These are phyloP conservation scores for Perilla frutescens DNA, from an alignment of 257 asterid species.

Conservation along the genomic window DNA sequence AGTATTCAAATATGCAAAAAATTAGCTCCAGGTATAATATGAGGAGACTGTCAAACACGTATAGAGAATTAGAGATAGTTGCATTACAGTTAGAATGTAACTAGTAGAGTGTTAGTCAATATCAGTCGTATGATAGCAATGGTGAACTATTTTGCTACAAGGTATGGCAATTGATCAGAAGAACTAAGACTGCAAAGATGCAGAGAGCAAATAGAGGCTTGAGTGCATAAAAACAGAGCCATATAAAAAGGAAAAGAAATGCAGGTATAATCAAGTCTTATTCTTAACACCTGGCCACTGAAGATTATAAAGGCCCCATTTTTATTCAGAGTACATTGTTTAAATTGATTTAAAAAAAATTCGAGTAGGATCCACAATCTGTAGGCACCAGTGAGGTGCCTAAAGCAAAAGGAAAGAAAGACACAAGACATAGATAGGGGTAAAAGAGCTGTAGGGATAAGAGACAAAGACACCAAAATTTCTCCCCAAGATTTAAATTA, in stretches of 20 bases:
- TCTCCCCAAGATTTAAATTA: too few relatives aligned
- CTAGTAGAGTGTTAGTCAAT: not conserved
- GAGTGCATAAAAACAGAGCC: not conserved
- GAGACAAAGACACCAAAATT: too few relatives aligned
- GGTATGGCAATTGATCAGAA: not conserved
- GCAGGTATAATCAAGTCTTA: not conserved
- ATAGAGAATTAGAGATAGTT: not conserved
- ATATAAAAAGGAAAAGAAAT: not conserved
- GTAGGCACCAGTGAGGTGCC: too few relatives aligned
- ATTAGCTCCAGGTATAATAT: not conserved
- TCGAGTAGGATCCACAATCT: too few relatives aligned
- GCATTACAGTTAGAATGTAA: not conserved
- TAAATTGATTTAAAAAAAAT: too few relatives aligned
- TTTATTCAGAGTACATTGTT: too few relatives aligned
- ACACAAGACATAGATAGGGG: too few relatives aligned
- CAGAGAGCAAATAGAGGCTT: conserved; percentile 12
- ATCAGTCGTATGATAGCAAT: not conserved
- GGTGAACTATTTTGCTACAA: not conserved
- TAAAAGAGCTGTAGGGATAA: too few relatives aligned
- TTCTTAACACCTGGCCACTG: too few relatives aligned
- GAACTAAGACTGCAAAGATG: not conserved
- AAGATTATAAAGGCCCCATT: too few relatives aligned
- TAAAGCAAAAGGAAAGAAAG: too few relatives aligned
- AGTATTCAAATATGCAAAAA: not conserved
- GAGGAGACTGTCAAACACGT: not conserved